phyloP scores from a whole-genome alignment of 495 filamentous ascomycete species.

The Neurospora tetrasperma region DNA sequence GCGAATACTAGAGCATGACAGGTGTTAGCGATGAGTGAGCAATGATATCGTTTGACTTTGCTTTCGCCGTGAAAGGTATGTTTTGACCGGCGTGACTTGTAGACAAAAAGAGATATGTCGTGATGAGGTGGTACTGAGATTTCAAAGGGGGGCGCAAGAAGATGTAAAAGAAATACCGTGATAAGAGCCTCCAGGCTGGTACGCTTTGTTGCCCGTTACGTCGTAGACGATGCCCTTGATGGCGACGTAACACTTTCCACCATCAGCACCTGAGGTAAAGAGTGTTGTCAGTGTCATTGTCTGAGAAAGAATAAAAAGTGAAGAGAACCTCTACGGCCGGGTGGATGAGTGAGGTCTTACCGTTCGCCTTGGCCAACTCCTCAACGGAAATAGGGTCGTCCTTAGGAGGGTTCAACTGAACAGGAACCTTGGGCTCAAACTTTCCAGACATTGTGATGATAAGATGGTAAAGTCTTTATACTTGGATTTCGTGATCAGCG shows the following conservation, averaged over 20 bases:
- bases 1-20: slow-evolving; percentile 60
- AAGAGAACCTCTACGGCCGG: background rate
- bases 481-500: background rate
- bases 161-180: slow-evolving; percentile 47
- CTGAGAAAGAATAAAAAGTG: background rate
- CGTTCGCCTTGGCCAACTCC: slow-evolving; percentile 70
- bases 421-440: slow-evolving; percentile 77
- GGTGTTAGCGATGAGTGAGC: background rate
- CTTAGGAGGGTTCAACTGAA: slow-evolving; percentile 77
- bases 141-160: background rate
- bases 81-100: background rate
- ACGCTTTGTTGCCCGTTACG: slow-evolving; percentile 75
- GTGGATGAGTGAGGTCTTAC: slow-evolving; percentile 35
- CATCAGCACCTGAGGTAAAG: slow-evolving; percentile 40
- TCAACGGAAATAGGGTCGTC: slow-evolving; percentile 70
- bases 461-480: background rate
- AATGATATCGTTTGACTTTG: background rate
- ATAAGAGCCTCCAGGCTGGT: slow-evolving; percentile 75
- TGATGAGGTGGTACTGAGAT: background rate
- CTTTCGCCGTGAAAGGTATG: background rate
- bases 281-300: background rate
- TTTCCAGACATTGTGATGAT: slow-evolving; percentile 45
- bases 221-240: slow-evolving; percentile 97
- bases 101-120: background rate
- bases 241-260: slow-evolving; percentile 73